Evolutionary conservation across 345 rosid genomes (phyloP).

Genomic region (Euclidium syriacum): DNA sequence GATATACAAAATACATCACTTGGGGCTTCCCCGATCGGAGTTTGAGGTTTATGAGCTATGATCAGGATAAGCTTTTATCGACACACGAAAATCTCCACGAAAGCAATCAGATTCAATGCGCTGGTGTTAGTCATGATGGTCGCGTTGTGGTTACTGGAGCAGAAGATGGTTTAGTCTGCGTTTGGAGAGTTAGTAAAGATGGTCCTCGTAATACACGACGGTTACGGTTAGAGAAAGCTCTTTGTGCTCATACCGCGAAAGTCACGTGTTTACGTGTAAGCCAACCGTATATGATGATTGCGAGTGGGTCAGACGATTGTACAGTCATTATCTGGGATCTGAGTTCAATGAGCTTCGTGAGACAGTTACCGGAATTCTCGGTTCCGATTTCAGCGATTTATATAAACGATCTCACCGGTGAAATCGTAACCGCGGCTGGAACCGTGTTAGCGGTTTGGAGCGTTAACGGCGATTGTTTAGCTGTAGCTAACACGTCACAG

Average conservation of each 20-base stretch:
- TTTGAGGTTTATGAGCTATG: slow-evolving; percentile 93
- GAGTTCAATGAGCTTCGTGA: slow-evolving; percentile 71
- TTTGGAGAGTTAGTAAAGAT: slow-evolving; percentile 78
- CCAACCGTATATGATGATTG: slow-evolving; percentile 95
- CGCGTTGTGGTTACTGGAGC: slow-evolving; percentile 87
- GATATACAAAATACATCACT: slow-evolving; percentile 74
- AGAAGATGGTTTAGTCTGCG: slow-evolving; percentile 83
- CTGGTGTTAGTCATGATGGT: slow-evolving; percentile 88
- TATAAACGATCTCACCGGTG: slow-evolving; percentile 90
- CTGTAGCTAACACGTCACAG: slow-evolving; percentile 85
- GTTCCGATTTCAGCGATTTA: slow-evolving; percentile 82
- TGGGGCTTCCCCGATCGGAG: slow-evolving; percentile 99
- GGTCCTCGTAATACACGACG: slow-evolving; percentile 54
- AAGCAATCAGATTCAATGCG: slow-evolving; percentile 85
- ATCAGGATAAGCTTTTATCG: slow-evolving; percentile 88
- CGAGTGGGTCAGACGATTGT: slow-evolving; percentile 93
- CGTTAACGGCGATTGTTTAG: slow-evolving; percentile 95
- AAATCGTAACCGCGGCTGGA: slow-evolving; percentile 95
- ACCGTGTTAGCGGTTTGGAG: slow-evolving; percentile 95
- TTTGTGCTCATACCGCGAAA: slow-evolving; percentile 76
- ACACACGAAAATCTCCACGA: slow-evolving; percentile 98
- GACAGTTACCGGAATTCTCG: slow-evolving; percentile 91
- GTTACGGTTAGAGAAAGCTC: slow-evolving; percentile 71
- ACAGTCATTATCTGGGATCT: slow-evolving; percentile 98
- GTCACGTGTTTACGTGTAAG: slow-evolving; percentile 90